Evolutionary conservation across 2,329 filamentous ascomycete species (phyloP).

Genomic region (Podosphaera xanthii): DNA sequence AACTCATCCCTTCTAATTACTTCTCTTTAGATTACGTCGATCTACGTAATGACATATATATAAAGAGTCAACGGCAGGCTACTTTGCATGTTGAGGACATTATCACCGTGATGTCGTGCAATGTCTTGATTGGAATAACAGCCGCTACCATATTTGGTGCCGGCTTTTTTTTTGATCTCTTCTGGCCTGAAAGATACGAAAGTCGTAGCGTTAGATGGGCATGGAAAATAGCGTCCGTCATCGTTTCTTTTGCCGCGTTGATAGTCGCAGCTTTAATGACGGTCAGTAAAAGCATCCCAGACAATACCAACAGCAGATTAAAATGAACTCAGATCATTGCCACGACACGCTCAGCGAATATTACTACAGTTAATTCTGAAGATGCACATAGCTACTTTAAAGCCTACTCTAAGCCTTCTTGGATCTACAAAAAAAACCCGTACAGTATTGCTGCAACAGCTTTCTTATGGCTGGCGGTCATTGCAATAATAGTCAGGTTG

Average conservation of each 20-base stretch:
- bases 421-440: constrained; percentile 24
- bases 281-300: constrained; percentile 5
- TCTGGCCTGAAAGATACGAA: constrained; percentile 33
- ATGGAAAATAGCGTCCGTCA: constrained; percentile 28
- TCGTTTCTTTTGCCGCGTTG: constrained; percentile 24
- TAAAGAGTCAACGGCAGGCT: constrained; percentile 17
- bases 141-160: constrained; percentile 34
- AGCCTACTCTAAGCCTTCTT: constrained; percentile 18
- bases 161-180: constrained; percentile 38
- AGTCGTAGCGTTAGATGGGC: constrained; percentile 24
- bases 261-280: constrained; percentile 26
- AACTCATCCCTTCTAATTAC: neutral
- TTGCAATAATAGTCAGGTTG: constrained; percentile 24
- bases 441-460: constrained; percentile 27
- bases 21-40: constrained; percentile 25
- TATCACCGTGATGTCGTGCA: constrained; percentile 30
- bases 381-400: constrained; percentile 15
- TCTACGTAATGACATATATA: constrained; percentile 25
- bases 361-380: constrained; percentile 18
- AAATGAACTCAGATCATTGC: constrained; percentile 20
- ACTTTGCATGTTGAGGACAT: constrained; percentile 30
- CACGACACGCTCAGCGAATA: constrained; percentile 22
- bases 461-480: constrained; percentile 28
- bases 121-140: constrained; percentile 33
- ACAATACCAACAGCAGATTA: neutral